Evolutionary conservation across 2,329 filamentous ascomycete genomes (phyloP), one percentile per base, ranked within the genome.

Genomic region (Hortaea werneckii): DNA sequence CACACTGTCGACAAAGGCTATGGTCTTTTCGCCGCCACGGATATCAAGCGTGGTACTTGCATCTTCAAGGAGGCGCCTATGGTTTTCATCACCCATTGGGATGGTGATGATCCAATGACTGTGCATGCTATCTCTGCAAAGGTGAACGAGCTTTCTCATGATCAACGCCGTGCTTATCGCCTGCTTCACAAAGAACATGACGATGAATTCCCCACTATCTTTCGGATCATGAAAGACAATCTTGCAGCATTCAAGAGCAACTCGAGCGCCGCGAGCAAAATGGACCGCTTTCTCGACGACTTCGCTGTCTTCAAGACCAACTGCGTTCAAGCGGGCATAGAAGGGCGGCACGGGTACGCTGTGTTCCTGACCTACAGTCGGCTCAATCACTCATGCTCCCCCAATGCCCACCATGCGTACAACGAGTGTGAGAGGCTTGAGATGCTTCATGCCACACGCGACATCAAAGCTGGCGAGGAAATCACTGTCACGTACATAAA

Each of bases 311-410:
- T 51, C 48, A 43, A 51, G 30, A 54, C 48, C 3, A 55, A 57
- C 50, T 34, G 28, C 8, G 44, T 48, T 9, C 37, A 6, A 2
- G 37, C 54, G 34, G 46, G 44, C 28, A 29, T 28, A 1, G 20
- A 40, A n/a, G 37, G 34, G n/a, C 8, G 32, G 9, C 29, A 13
- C 10, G 50, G 51, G 12, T 12, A 8, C n/a, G 49, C 44, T 26
- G n/a, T 56, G 9, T 57, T 57, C 37, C 37, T 34, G 12, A 28
- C 30, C 4, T 45, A 45, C 45, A 50, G 47, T 41, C 52, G 55
- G 37, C 28, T 58, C 43, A 61, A 61, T 42, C 58, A 61, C 46
- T 52, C 49, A 35, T 61, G 58, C 46, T 47, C 50, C 1, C 53
- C 56, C 4, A 61, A 61, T 37, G 53, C 56, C 26, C n/a, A 20